Evolutionary conservation across 495 filamentous ascomycete species (phyloP).

Genomic region (Xylaria sp.): DNA sequence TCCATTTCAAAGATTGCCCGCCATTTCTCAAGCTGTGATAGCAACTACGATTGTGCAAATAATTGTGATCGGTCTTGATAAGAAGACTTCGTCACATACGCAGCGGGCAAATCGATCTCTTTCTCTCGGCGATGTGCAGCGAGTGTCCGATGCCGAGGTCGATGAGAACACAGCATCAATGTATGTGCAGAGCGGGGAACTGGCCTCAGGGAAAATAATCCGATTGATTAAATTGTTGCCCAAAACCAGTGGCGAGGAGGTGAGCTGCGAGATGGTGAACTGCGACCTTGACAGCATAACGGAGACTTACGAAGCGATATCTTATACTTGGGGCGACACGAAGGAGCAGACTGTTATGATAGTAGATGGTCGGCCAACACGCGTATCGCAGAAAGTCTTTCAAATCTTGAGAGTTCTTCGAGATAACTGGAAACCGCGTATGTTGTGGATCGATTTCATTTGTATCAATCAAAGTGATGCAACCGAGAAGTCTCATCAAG

Average conservation of each 20-base stretch:
- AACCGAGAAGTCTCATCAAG: constrained; percentile 41
- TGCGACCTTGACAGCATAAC: constrained; percentile 4
- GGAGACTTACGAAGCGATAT: constrained; percentile 34
- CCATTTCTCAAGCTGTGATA: constrained; percentile 9
- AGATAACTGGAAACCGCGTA: constrained; percentile 11
- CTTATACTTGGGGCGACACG: constrained; percentile 39
- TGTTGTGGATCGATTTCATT: constrained; percentile 46
- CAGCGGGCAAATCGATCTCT: background rate
- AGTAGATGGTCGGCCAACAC: constrained; percentile 12
- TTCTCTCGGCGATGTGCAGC: background rate
- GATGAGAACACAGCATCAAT: constrained; percentile 15
- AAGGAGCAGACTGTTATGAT: constrained; percentile 13
- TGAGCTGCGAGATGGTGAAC: constrained; percentile 31
- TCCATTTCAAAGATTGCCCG: constrained; percentile 1
- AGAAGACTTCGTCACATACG: background rate
- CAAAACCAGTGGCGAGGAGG: background rate
- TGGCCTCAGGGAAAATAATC: constrained; percentile 24
- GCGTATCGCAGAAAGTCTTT: constrained; percentile 23
- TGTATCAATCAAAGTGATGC: constrained; percentile 48
- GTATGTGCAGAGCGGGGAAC: constrained; percentile 10
- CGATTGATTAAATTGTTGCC: constrained; percentile 30
- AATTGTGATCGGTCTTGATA: background rate
- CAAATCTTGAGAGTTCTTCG: constrained; percentile 7
- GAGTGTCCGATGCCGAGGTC: background rate
- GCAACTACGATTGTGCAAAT: constrained; percentile 1